Evolutionary conservation across 352 stramenopile genomes (phyloP).

Genomic region (Thalassiosira delicatula): DNA sequence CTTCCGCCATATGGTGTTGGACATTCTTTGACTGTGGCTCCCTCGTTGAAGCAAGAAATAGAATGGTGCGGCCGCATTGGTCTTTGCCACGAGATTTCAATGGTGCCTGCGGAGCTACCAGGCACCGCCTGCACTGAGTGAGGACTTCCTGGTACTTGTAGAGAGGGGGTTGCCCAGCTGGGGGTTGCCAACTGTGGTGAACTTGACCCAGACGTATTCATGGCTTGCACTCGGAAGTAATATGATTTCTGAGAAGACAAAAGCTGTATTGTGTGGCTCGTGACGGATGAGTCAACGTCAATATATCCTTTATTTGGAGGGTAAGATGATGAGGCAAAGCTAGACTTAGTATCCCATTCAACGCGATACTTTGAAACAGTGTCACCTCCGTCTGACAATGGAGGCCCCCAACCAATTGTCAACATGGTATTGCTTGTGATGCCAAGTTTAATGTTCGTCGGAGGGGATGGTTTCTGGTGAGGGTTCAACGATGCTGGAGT

Average conservation of each 20-base stretch:
- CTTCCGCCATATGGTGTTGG: constrained; percentile 72
- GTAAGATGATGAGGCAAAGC: constrained; percentile 87
- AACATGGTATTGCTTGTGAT: constrained; percentile 89
- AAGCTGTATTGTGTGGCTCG: constrained; percentile 66
- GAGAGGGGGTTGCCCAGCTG: constrained; percentile 46
- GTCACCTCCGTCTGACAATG: constrained; percentile 89
- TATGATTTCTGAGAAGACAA: constrained; percentile 68
- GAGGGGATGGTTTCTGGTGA: constrained; percentile 89
- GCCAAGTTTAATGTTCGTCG: constrained; percentile 85
- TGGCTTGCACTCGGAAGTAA: constrained; percentile 63
- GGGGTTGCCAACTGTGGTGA: constrained; percentile 52
- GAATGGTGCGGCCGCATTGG: constrained; percentile 63
- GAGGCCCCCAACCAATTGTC: constrained; percentile 88
- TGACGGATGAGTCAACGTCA: constrained; percentile 52
- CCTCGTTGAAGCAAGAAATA: constrained; percentile 64
- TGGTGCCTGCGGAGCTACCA: constrained; percentile 39
- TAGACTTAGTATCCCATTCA: constrained; percentile 90
- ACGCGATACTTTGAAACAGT: constrained; percentile 89
- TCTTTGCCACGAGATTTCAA: constrained; percentile 69
- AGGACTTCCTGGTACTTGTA: constrained; percentile 69
- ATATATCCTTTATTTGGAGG: constrained; percentile 79
- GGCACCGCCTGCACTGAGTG: constrained; percentile 44
- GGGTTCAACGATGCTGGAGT: constrained; percentile 90
- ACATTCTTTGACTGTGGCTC: constrained; percentile 49
- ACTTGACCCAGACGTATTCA: constrained; percentile 69